Evolutionary conservation across 2,329 filamentous ascomycete genomes (phyloP), one percentile per base, ranked within the genome.

Genomic region (Fonsecaea pedrosoi): DNA sequence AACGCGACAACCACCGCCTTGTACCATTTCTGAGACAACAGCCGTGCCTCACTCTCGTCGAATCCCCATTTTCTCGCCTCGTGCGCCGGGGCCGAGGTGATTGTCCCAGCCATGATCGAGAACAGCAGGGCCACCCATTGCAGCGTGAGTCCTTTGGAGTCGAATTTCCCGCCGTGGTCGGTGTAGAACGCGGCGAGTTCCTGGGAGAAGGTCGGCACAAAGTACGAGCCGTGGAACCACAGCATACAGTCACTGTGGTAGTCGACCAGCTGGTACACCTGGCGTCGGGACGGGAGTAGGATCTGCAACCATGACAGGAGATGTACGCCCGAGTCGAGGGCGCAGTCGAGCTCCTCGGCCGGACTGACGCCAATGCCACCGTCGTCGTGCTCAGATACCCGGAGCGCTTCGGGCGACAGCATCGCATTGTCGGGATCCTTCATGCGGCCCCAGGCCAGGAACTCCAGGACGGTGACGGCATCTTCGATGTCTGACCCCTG

Each of bases 391-490:
- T 68, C 65, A 7, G 58, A 60, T 12, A 53, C 58, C 54, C 56
- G 54, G 18, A 64, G 60, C 12, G 63, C 62, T 64, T 68, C 62
- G 13, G 61, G 64, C 15, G 67, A 69, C 2, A 66, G 56, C 32
- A 54, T 66, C 25, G 62, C 59, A 34, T 57, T 58, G 10, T 68
- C 57, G 9, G 74, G 74, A 50, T 82, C 78, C 69, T 83, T 83
- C 50, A 76, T 75, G 6, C 81, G 77, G 10, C 81, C 82, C 82
- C 82, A 83, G 0, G 82, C 81, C 4, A 83, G 74, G 58, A 82
- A 84, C 64, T 84, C 81, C 0, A 84, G 76, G 3, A 84, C 80
- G 2, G 81, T 82, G 1, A 80, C 81, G 1, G 80, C 80, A 70
- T 82, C 80, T 67, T 75, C 77, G 62, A 72, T 75, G 59, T 74